Percentiles rank a stretch among this genome's conserved stretches.
Evolutionary conservation across 2,329 filamentous ascomycete species (phyloP).

Genomic region (Claviceps capensis): DNA sequence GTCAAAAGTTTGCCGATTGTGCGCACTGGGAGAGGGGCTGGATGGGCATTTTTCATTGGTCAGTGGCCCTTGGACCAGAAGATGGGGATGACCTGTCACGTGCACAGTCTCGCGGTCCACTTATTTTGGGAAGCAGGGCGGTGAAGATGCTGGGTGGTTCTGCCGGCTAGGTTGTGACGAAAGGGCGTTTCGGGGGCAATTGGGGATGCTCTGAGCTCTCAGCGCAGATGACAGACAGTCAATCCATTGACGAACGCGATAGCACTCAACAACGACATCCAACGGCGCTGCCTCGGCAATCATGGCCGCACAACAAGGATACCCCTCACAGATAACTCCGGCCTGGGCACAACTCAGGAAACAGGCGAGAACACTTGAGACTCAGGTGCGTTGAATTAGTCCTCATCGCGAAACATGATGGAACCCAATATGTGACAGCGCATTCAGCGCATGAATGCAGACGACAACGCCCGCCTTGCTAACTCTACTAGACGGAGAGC

Average conservation of each 20-base stretch:
- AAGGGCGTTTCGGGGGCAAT: background rate
- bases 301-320: slow-evolving; percentile 30
- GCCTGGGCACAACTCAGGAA: slow-evolving; percentile 93
- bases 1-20: slow-evolving; percentile 22
- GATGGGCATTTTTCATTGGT: slow-evolving; percentile 4
- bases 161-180: background rate
- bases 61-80: background rate
- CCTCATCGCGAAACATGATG: background rate
- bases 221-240: background rate
- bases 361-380: slow-evolving; percentile 78
- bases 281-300: slow-evolving; percentile 3
- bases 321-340: slow-evolving; percentile 30
- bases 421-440: background rate
- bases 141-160: background rate
- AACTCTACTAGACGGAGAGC: slow-evolving; percentile 55
- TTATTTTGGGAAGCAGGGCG: background rate
- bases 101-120: slow-evolving; percentile 8
- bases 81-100: slow-evolving; percentile 11
- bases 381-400: slow-evolving; percentile 48
- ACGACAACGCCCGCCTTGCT: background rate
- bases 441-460: background rate
- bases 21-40: slow-evolving; percentile 6
- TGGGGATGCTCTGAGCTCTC: background rate
- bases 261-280: background rate
- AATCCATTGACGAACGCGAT: too few relatives aligned